Percentiles rank a stretch among this genome's conserved stretches.
These are phyloP conservation scores for Penicillium sp. DNA, from an alignment of 2,329 filamentous ascomycete genomes.

Conservation along the genomic window DNA sequence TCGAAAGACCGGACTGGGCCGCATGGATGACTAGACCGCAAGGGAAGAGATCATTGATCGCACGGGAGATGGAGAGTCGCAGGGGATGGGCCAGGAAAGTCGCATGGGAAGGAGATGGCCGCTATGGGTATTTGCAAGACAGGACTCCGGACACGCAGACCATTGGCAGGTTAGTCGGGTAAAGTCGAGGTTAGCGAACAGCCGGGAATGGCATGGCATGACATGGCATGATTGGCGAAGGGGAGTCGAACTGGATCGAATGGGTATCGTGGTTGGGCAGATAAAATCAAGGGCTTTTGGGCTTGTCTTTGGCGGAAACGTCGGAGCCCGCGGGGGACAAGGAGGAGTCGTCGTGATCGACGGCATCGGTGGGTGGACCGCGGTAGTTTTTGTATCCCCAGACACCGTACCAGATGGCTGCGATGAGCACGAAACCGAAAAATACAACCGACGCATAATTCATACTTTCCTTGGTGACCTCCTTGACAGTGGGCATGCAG, in stretches of 20 bases:
- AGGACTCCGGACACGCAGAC: no score
- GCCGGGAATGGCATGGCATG: neutral
- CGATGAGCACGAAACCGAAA: constrained; percentile 64
- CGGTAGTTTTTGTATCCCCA: constrained; percentile 67
- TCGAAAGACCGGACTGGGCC: neutral
- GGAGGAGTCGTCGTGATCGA: constrained; percentile 24
- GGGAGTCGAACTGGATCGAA: neutral
- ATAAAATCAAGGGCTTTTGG: constrained; percentile 14
- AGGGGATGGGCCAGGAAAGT: neutral
- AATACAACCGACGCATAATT: constrained; percentile 80
- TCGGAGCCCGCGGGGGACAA: constrained; percentile 15
- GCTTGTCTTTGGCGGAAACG: constrained; percentile 14
- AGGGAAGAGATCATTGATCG: neutral
- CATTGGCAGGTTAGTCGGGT: neutral
- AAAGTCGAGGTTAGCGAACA: neutral
- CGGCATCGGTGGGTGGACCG: constrained; percentile 36
- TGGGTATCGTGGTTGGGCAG: neutral
- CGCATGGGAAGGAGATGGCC: neutral
- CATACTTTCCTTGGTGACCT: constrained; percentile 62
- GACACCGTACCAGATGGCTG: constrained; percentile 67
- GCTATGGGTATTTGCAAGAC: neutral
- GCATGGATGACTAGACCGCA: constrained; percentile 4
- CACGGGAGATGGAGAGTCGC: neutral
- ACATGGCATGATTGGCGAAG: neutral
- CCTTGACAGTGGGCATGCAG: constrained; percentile 59